phyloP scores from a whole-genome alignment of 129 eudicot genomes.

The Helianthus annuus region DNA sequence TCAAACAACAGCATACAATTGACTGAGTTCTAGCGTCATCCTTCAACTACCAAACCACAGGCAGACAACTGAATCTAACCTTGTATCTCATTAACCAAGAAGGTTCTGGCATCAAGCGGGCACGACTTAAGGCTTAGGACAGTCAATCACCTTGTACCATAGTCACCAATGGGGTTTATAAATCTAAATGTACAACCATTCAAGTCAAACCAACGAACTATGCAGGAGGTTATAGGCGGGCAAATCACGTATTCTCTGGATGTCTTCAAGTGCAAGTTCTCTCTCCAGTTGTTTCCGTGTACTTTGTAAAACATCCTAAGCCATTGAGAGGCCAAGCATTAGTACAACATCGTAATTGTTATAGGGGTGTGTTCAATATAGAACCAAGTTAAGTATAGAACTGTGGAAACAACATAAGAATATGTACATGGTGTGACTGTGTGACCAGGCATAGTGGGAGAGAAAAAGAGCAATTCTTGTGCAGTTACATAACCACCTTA shows the following conservation, averaged over 20 bases:
- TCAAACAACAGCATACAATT: conserved; percentile 15
- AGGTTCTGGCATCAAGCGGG: not conserved
- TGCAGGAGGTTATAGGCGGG: conserved; percentile 69
- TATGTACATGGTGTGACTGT: not conserved
- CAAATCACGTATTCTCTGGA: conserved; percentile 61
- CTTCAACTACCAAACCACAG: conserved; percentile 10
- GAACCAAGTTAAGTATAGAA: not conserved
- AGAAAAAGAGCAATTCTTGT: no score
- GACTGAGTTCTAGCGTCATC: conserved; percentile 8
- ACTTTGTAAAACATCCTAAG: conserved; percentile 68
- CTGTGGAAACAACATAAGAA: not conserved
- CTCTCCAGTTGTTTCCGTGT: conserved; percentile 80
- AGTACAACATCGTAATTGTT: not conserved
- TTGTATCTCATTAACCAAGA: not conserved
- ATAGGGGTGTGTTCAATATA: not conserved
- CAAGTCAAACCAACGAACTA: conserved; percentile 17
- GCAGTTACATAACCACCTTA: no score
- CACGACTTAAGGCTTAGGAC: not conserved
- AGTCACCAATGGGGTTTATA: conserved; percentile 2
- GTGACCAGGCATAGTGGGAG: not conserved
- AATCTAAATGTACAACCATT: conserved; percentile 27
- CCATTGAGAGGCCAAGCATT: not conserved
- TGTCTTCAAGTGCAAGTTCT: conserved; percentile 82
- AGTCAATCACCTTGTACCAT: conserved; percentile 3
- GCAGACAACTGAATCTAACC: conserved; percentile 15